Evolutionary conservation across 306 rosid species (phyloP).

Genomic region (Lathyrus tuberosus): DNA sequence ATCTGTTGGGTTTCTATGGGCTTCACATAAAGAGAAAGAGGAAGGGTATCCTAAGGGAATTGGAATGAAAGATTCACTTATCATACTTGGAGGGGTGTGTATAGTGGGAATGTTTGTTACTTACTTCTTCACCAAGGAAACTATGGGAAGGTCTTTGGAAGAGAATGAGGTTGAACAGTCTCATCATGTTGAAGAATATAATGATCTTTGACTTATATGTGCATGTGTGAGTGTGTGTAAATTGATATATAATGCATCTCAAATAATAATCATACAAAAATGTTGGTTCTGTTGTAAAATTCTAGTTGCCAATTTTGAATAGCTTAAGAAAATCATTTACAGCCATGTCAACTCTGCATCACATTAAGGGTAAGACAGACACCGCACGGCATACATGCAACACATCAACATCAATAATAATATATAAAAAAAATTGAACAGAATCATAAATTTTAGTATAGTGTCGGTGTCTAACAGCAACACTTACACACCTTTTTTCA

Average conservation of each 20-base stretch:
- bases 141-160: constrained; percentile 71
- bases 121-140: constrained; percentile 64
- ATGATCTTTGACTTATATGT: constrained; percentile 4
- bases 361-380: no score
- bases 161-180: constrained; percentile 60
- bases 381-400: no score
- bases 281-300: not conserved
- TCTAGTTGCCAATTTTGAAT: not conserved
- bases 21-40: constrained; percentile 37
- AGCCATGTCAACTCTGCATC: not conserved
- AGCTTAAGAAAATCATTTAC: not conserved
- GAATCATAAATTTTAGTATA: no score
- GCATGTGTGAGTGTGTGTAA: not conserved
- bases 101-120: constrained; percentile 61
- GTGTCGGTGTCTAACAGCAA: no score
- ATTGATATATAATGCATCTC: not conserved
- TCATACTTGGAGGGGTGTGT: constrained; percentile 66
- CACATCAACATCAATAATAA: no score
- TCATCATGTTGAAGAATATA: not conserved
- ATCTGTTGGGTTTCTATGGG: constrained; percentile 62
- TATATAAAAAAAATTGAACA: no score
- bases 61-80: constrained; percentile 52
- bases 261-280: not conserved
- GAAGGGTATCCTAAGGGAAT: constrained; percentile 42
- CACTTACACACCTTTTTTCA: no score